Percentiles rank a stretch among this genome's conserved stretches.
Evolutionary conservation across 2,329 filamentous ascomycete species (phyloP).

Genomic region (Exophiala aquamarina): DNA sequence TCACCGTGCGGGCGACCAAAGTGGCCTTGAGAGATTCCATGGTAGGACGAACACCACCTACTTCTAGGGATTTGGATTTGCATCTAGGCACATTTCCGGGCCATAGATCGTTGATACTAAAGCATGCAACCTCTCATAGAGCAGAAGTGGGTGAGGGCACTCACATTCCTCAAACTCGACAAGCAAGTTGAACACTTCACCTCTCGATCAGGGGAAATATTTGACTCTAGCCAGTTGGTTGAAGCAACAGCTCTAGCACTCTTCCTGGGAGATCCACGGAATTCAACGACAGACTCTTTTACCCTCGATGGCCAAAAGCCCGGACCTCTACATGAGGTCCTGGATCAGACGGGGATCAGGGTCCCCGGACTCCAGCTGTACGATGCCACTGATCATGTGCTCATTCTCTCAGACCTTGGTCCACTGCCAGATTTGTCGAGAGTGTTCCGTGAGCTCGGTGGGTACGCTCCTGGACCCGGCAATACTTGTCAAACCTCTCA

Average conservation of each 20-base stretch:
- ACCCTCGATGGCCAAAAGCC: too few species aligned
- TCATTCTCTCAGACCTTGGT: slow-evolving; percentile 14
- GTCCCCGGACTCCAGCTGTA: slow-evolving; percentile 8
- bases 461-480: neutral
- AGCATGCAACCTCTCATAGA: slow-evolving; percentile 12
- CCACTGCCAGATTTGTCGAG: slow-evolving; percentile 6
- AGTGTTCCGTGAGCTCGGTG: slow-evolving; percentile 11
- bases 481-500: too few species aligned
- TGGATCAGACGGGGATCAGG: neutral
- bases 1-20: slow-evolving; percentile 11
- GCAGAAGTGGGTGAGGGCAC: slow-evolving; percentile 7
- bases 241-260: slow-evolving; percentile 2
- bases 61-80: neutral
- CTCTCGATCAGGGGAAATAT: neutral
- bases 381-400: slow-evolving; percentile 7
- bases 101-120: slow-evolving; percentile 6
- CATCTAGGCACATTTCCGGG: slow-evolving; percentile 1
- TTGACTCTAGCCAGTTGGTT: neutral
- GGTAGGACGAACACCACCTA: neutral
- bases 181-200: slow-evolving; percentile 1
- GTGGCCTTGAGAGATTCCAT: neutral
- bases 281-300: neutral
- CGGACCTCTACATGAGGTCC: too few species aligned
- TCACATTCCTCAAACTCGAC: slow-evolving; percentile 5
- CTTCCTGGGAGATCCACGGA: neutral